Conservation (phyloP, 345 rosid species). For the Viola odorata region DNA sequence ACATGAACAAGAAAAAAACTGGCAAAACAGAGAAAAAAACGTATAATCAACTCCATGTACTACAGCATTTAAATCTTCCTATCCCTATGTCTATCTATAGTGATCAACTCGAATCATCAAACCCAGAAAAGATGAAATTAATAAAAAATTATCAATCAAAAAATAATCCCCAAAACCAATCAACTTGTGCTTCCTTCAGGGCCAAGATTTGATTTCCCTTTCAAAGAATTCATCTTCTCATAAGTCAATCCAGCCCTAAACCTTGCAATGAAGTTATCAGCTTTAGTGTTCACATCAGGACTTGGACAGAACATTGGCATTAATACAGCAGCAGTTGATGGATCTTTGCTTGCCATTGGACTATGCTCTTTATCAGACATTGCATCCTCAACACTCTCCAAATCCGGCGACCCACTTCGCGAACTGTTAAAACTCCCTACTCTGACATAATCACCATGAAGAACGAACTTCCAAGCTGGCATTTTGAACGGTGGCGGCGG, state of each 20-base stretch:
- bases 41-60: no score
- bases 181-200: conserved; percentile 19
- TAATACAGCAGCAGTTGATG: not conserved
- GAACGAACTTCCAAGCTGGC: conserved; percentile 51
- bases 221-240: conserved; percentile 67
- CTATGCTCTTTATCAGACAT: conserved; percentile 24
- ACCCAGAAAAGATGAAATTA: no score
- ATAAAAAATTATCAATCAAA: no score
- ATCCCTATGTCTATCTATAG: no score
- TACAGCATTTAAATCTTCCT: no score
- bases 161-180: not conserved
- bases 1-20: no score
- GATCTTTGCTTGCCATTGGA: conserved; percentile 13
- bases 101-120: conserved; percentile 4
- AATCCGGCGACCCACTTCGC: conserved; percentile 48
- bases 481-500: conserved; percentile 77
- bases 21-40: no score
- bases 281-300: conserved; percentile 83
- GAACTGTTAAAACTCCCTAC: conserved; percentile 52
- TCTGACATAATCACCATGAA: conserved; percentile 64
- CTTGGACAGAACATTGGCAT: conserved; percentile 56
- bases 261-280: conserved; percentile 72
- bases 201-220: conserved; percentile 61
- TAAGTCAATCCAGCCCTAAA: conserved; percentile 68
- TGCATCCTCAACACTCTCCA: conserved; percentile 32